phyloP scores from a whole-genome alignment of 805 yeast genomes.

The Kazachstania taianensis region DNA sequence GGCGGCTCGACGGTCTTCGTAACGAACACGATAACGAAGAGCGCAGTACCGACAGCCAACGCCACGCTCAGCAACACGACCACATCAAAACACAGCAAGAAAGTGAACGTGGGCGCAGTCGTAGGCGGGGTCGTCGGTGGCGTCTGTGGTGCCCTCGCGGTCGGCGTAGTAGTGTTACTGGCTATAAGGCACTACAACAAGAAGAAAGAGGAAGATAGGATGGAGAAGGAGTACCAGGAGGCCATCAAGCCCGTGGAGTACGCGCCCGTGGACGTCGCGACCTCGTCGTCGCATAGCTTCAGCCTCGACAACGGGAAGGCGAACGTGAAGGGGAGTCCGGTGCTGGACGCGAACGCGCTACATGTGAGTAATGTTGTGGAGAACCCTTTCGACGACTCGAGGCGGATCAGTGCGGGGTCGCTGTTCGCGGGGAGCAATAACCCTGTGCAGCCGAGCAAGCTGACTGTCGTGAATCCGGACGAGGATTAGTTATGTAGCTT shows the following conservation, averaged over 20 bases:
- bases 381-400: constrained; percentile 69
- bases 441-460: constrained; percentile 48
- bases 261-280: constrained; percentile 4
- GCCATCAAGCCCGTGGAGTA: constrained; percentile 40
- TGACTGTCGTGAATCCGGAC: constrained; percentile 87
- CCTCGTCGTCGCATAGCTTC: constrained; percentile 6
- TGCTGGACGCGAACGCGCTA: not conserved
- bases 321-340: not conserved
- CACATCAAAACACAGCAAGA: constrained; percentile 5
- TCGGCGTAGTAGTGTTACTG: constrained; percentile 33
- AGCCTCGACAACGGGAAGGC: constrained; percentile 4
- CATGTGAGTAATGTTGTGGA: not conserved
- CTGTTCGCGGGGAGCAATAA: constrained; percentile 79
- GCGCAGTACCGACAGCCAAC: constrained; percentile 11
- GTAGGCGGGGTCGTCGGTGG: constrained; percentile 58
- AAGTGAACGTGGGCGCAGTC: constrained; percentile 41
- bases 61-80: constrained; percentile 5
- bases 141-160: constrained; percentile 35
- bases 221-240: constrained; percentile 49
- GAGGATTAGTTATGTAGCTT: too few species aligned
- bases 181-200: constrained; percentile 30
- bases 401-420: constrained; percentile 77
- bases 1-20: constrained; percentile 24
- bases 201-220: constrained; percentile 36
- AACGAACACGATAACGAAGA: constrained; percentile 21